Base-by-base conservation (phyloP, 192 early-diverging fungal genomes). In the Linderina pennispora region DNA sequence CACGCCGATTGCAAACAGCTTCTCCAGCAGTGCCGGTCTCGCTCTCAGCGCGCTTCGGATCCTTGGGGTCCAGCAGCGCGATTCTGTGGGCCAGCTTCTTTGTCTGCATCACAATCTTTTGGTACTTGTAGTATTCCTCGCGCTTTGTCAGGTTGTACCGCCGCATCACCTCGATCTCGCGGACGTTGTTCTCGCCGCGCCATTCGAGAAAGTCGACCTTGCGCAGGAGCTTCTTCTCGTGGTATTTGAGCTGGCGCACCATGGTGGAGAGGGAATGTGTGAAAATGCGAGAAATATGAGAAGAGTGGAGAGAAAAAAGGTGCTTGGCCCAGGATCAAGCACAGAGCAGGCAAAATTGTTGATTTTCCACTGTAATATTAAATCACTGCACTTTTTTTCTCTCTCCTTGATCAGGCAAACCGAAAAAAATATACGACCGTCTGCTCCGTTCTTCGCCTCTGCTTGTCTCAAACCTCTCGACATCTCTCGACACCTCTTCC, bases 141-240 rank as follows among this genome's bases (percentile, higher is more conserved):
- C 91, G 75, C 48, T 88, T 86, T 44, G 83, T 78, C 33, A 97
- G 68, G 53, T 92, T 89, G 74, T 95, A 94, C 48, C 86, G 59
- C 21, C 90, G 80, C 70, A 97, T 88, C 19, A 95, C 82, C 53
- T 84, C 77, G 43, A 88, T 85, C 61, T 95, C 92, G 38, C 81
- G 74, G 24, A 95, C 60, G 36, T 82, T 84, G 54, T 84, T 76
- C 26, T 94, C 89, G 21, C 81, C 79, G 72, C 91, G 91, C 89
- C 89, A 97, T 70, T 80, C 42, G 52, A 97, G 57, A 58, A 97
- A 94, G 67, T 97, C 88, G 39, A 97, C 92, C 77, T 94, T 97
- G 63, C 88, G 87, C 32, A 97, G 79, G 8, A 97, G 80, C 77
- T 95, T 97, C 63, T 91, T 77, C 74, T 97, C 94, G 78, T 97